A percentile compares a stretch with the other conserved stretches of the same genome.
phyloP scores from a whole-genome alignment of 2,329 filamentous ascomycete species.

The Colletotrichum lini region DNA sequence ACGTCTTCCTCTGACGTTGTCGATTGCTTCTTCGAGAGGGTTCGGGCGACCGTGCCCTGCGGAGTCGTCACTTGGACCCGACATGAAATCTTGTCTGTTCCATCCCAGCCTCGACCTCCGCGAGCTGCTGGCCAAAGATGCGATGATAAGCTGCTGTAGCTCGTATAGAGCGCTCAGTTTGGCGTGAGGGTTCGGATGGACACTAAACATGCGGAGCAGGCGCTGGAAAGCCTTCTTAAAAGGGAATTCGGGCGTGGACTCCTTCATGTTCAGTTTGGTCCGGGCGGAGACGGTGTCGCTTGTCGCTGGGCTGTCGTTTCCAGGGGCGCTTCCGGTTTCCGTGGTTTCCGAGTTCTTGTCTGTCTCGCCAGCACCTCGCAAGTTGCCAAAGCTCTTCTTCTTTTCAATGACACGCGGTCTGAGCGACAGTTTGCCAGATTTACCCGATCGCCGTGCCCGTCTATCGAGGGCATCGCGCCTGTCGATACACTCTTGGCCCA shows the following conservation, averaged over 20 bases:
- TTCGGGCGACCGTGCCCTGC: conserved; percentile 55
- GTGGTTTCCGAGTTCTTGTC: conserved; percentile 57
- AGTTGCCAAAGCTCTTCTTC: conserved; percentile 78
- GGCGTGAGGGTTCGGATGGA: conserved; percentile 87
- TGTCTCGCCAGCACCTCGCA: conserved; percentile 66
- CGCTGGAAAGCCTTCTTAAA: conserved; percentile 86
- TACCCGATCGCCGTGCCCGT: conserved; percentile 58
- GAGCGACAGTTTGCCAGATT: conserved; percentile 57
- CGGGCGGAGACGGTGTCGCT: conserved; percentile 56
- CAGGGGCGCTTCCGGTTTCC: conserved; percentile 54
- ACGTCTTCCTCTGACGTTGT: conserved; percentile 78
- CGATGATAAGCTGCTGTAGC: conserved; percentile 84
- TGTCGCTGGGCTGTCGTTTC: conserved; percentile 58
- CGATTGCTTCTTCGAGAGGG: conserved; percentile 76
- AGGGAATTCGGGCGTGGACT: conserved; percentile 73
- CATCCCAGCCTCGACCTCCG: conserved; percentile 51
- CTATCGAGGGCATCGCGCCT: conserved; percentile 70
- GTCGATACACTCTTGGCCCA: conserved; percentile 77
- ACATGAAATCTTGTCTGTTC: conserved; percentile 54
- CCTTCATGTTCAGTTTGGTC: conserved; percentile 50
- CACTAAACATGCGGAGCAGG: conserved; percentile 87
- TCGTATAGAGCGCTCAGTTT: conserved; percentile 90
- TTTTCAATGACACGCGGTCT: conserved; percentile 72
- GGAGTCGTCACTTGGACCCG: conserved; percentile 53
- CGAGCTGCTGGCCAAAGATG: conserved; percentile 64